Conservation (phyloP, 2,329 filamentous ascomycete species). For the Parascedosporium putredinis region DNA sequence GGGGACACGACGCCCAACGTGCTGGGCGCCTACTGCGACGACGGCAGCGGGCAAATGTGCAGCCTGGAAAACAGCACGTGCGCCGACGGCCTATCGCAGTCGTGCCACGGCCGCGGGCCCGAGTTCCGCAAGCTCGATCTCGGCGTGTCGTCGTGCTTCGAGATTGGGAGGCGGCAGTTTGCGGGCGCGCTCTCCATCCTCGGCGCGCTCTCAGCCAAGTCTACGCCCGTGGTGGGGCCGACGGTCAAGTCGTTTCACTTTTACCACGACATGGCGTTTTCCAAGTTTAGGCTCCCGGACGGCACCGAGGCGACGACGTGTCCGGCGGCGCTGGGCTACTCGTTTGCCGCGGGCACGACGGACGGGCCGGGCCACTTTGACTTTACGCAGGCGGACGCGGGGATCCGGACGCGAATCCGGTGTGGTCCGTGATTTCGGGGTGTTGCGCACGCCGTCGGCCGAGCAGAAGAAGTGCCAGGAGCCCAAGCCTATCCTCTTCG, state of each 20-base stretch:
- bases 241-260: conserved; percentile 70
- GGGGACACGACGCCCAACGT: conserved; percentile 83
- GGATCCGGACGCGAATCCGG: conserved; percentile 55
- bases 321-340: conserved; percentile 76
- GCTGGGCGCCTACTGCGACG: conserved; percentile 77
- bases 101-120: conserved; percentile 63
- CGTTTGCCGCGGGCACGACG: conserved; percentile 81
- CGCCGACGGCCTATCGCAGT: conserved; percentile 50
- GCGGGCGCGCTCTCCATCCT: conserved; percentile 37
- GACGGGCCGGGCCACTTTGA: conserved; percentile 84
- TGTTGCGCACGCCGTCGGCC: conserved; percentile 58
- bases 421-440: conserved; percentile 68
- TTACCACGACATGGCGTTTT: conserved; percentile 68
- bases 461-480: conserved; percentile 65
- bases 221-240: conserved; percentile 47
- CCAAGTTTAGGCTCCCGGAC: conserved; percentile 61
- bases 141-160: conserved; percentile 64
- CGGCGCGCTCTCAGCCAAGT: conserved; percentile 33
- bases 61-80: conserved; percentile 74
- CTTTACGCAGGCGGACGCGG: conserved; percentile 77
- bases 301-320: conserved; percentile 64
- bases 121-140: conserved; percentile 55
- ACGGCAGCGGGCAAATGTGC: conserved; percentile 60
- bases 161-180: conserved; percentile 61
- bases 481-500: conserved; percentile 75